Evolutionary conservation across 225 moss, liverwort and hornwort genomes (phyloP).

Genomic region (Asterella californica): DNA sequence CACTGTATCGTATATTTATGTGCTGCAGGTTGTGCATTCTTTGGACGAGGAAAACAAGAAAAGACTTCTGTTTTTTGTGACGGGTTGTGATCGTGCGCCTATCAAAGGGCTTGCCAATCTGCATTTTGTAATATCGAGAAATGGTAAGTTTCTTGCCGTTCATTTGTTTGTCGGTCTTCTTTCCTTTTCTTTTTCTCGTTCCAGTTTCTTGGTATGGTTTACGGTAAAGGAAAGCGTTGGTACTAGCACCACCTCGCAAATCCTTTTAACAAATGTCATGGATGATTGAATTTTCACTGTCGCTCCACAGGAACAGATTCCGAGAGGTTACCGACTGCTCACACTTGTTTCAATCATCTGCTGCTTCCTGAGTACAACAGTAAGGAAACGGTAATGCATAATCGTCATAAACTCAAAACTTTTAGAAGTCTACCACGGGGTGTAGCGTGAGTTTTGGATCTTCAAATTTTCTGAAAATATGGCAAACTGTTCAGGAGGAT

Average conservation of each 20-base stretch:
- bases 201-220: no score
- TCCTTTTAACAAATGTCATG: no score
- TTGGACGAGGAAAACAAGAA: slow-evolving; percentile 43
- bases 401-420: not conserved
- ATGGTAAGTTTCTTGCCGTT: slow-evolving; percentile 29
- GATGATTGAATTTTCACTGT: no score
- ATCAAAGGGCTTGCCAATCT: slow-evolving; percentile 52
- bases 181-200: not conserved
- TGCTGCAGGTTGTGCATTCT: slow-evolving; percentile 45
- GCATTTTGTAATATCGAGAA: slow-evolving; percentile 47
- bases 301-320: slow-evolving; percentile 36
- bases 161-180: not conserved
- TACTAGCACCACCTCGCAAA: no score
- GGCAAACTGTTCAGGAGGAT: not conserved
- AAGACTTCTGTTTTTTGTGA: slow-evolving; percentile 51
- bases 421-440: no score
- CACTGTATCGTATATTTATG: not conserved
- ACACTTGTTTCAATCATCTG: slow-evolving; percentile 52
- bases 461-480: not conserved
- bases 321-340: slow-evolving; percentile 47
- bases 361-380: slow-evolving; percentile 42
- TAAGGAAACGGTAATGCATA: slow-evolving; percentile 34
- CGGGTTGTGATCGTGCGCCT: slow-evolving; percentile 50
- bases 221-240: no score
- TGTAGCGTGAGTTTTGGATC: no score